phyloP scores from a whole-genome alignment of 768 basidiomycete genomes.

The Guyanaporus albipodus region DNA sequence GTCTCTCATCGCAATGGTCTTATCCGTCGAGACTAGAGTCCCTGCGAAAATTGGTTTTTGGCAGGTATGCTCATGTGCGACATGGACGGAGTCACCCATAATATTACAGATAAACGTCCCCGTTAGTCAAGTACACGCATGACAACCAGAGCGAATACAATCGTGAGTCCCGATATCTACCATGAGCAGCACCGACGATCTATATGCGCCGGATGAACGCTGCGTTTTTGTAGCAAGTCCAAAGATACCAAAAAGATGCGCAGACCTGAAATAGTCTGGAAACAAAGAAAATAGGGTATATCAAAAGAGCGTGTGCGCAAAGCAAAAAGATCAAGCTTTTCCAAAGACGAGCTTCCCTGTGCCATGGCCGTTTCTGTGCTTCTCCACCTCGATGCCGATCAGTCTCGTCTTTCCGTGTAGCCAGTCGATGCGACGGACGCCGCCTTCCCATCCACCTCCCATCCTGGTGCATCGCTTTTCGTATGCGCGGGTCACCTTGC shows the following conservation, averaged over 20 bases:
- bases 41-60: too few relatives aligned
- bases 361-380: slow-evolving; percentile 34
- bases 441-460: slow-evolving; percentile 67
- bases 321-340: slow-evolving; percentile 30
- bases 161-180: slow-evolving; percentile 18
- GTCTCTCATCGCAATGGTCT: too few relatives aligned
- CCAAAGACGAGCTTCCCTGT: slow-evolving; percentile 50
- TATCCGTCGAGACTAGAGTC: too few relatives aligned
- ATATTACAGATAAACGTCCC: too few relatives aligned
- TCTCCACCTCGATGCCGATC: slow-evolving; percentile 59
- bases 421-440: slow-evolving; percentile 67
- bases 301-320: slow-evolving; percentile 6
- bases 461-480: slow-evolving; percentile 56
- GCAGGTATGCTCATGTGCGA: too few relatives aligned
- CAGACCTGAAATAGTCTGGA: too few relatives aligned
- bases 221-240: background rate
- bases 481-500: slow-evolving; percentile 57
- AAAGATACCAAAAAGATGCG: slow-evolving; percentile 6
- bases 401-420: slow-evolving; percentile 56
- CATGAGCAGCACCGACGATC: slow-evolving; percentile 6
- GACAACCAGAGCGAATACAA: too few relatives aligned
- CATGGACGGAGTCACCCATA: too few relatives aligned
- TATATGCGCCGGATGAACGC: slow-evolving; percentile 12
- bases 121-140: too few relatives aligned
- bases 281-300: background rate